Conservation (phyloP, 371 early-diverging fungal species). For the Mucor indicus region DNA sequence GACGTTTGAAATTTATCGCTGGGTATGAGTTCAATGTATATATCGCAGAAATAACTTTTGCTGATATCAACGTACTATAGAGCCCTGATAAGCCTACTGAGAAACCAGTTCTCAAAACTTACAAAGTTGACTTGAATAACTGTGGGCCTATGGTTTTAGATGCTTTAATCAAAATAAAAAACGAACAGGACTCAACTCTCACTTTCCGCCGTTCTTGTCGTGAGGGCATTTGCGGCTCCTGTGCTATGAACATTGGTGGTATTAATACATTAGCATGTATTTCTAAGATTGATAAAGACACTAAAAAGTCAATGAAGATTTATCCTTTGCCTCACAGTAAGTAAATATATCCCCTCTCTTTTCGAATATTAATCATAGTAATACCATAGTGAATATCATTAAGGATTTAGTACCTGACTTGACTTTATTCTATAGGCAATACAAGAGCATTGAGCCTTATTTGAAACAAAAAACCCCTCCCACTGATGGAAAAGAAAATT, state of each 20-base stretch:
- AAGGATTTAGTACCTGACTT: conserved; percentile 91
- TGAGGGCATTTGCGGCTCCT: conserved; percentile 91
- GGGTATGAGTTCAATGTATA: conserved; percentile 50
- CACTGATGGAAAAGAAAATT: conserved; percentile 79
- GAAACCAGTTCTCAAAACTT: conserved; percentile 87
- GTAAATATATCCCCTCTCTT: conserved; percentile 21
- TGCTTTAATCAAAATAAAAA: conserved; percentile 94
- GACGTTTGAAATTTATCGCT: conserved; percentile 82
- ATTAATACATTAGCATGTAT: conserved; percentile 94
- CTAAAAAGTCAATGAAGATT: conserved; percentile 70
- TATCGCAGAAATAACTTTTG: background rate
- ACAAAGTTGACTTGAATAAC: conserved; percentile 83
- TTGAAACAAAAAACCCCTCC: conserved; percentile 82
- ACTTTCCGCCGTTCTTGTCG: conserved; percentile 85
- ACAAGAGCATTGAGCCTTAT: conserved; percentile 93
- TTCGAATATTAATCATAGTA: background rate
- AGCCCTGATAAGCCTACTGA: conserved; percentile 82
- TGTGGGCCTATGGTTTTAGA: conserved; percentile 97
- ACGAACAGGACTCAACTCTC: conserved; percentile 90
- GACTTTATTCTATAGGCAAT: conserved; percentile 95
- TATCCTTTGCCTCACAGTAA: conserved; percentile 96
- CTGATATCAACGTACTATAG: conserved; percentile 11
- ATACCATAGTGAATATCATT: conserved; percentile 67
- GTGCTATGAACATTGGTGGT: conserved; percentile 97
- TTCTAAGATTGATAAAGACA: conserved; percentile 76